These are phyloP conservation scores for Verbena officinalis DNA, from an alignment of 257 asterid genomes.

Conservation along the genomic window DNA sequence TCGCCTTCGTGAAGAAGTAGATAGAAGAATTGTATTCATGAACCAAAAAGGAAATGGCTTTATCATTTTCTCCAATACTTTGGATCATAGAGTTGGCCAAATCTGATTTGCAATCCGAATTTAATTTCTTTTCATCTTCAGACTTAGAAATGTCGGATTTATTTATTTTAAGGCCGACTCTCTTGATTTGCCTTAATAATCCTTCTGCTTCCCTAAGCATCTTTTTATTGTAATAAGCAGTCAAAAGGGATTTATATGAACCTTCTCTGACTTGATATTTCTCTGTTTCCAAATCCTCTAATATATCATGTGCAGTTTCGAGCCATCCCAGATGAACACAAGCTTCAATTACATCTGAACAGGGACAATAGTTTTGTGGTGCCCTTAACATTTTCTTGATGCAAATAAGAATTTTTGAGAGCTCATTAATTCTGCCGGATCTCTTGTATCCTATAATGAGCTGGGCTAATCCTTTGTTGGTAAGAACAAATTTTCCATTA, in stretches of 20 bases:
- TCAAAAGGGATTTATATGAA: conserved; percentile 54
- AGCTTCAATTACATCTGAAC: conserved; percentile 58
- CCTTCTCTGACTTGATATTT: conserved; percentile 38
- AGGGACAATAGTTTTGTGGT: conserved; percentile 38
- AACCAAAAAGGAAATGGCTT: conserved; percentile 32
- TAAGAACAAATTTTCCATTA: conserved; percentile 59
- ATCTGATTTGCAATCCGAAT: conserved; percentile 30
- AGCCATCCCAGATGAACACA: conserved; percentile 80
- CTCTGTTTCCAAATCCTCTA: conserved; percentile 72
- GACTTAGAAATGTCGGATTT: conserved; percentile 29
- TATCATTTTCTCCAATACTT: conserved; percentile 46
- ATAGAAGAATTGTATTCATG: conserved; percentile 68
- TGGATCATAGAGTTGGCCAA: conserved; percentile 48
- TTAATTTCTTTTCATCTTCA: conserved; percentile 29
- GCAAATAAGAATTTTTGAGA: conserved; percentile 60
- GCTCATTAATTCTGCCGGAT: conserved; percentile 53
- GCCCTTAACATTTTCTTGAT: conserved; percentile 43
- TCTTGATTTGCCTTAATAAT: conserved; percentile 47
- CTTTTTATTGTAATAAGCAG: conserved; percentile 49
- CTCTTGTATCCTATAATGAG: conserved; percentile 56
- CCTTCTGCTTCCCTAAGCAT: conserved; percentile 76
- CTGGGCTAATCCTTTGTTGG: conserved; percentile 70
- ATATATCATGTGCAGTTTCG: conserved; percentile 88
- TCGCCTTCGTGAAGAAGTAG: conserved; percentile 79
- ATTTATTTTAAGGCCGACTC: conserved; percentile 25